Evolutionary conservation across 1,139 yeast genomes (phyloP).

Genomic region (Candida pseudoviswanathii): DNA sequence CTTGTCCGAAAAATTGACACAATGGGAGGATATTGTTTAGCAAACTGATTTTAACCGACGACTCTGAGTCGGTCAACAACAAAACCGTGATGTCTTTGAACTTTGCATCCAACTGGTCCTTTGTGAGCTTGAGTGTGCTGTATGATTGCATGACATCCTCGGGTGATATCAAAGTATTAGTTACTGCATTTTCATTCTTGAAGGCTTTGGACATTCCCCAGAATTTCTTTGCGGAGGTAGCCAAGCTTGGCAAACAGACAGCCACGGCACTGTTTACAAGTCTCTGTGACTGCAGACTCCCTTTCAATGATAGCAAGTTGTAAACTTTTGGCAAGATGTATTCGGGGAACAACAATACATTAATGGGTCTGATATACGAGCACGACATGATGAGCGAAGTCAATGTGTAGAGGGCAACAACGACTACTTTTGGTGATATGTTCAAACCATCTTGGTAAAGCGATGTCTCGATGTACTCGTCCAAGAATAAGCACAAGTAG

Average conservation of each 20-base stretch:
- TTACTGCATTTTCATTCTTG: constrained; percentile 33
- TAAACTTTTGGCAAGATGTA: constrained; percentile 76
- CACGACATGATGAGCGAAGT: constrained; percentile 68
- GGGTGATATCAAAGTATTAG: constrained; percentile 7
- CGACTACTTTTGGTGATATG: constrained; percentile 52
- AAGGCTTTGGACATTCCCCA: constrained; percentile 65
- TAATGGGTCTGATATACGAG: constrained; percentile 71
- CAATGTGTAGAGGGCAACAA: constrained; percentile 55
- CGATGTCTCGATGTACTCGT: constrained; percentile 31
- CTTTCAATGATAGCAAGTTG: constrained; percentile 33
- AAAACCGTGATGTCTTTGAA: constrained; percentile 68
- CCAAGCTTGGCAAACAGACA: constrained; percentile 67
- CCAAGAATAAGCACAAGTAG: constrained; percentile 56
- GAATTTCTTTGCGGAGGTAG: constrained; percentile 63
- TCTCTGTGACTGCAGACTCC: constrained; percentile 20
- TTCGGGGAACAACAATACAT: constrained; percentile 75
- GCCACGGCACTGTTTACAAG: constrained; percentile 49
- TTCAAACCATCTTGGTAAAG: constrained; percentile 8
- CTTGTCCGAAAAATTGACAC: constrained; percentile 83
- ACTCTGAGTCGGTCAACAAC: constrained; percentile 67
- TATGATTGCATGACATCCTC: constrained; percentile 15
- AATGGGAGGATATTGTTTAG: constrained; percentile 70
- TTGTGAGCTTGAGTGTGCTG: constrained; percentile 23
- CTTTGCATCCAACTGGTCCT: constrained; percentile 34
- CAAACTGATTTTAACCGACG: constrained; percentile 70